A percentile compares a stretch with the other conserved stretches of the same genome.
phyloP scores from a whole-genome alignment of 306 rosid genomes.

The Lablab purpureus region DNA sequence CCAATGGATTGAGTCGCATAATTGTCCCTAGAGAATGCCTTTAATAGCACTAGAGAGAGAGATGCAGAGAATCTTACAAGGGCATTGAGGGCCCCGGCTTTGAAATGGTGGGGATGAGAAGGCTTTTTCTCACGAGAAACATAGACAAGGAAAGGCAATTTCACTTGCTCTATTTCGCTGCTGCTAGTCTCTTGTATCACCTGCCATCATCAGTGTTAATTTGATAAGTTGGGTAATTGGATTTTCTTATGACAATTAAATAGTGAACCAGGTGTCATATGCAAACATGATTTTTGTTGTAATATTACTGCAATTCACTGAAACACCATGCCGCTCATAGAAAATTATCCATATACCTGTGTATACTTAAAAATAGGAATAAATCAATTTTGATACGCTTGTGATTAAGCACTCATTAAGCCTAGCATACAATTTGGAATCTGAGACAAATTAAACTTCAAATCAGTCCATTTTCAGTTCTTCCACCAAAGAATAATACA shows the following conservation, averaged over 20 bases:
- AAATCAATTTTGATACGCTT: neutral
- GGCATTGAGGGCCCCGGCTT: conserved; percentile 74
- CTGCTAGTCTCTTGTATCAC: conserved; percentile 45
- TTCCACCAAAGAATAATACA: neutral
- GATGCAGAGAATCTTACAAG: conserved; percentile 52
- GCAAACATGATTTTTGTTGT: conserved; percentile 4
- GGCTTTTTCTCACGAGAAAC: conserved; percentile 72
- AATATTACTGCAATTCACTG: conserved; percentile 10
- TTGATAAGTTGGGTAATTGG: neutral
- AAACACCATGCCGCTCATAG: neutral
- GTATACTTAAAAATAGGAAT: neutral
- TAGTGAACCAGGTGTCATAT: neutral
- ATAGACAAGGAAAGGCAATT: conserved; percentile 65
- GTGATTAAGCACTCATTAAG: conserved; percentile 1
- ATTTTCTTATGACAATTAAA: neutral
- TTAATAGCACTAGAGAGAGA: conserved; percentile 6
- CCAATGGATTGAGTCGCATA: neutral
- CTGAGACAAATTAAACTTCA: conserved; percentile 4
- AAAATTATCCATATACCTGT: neutral
- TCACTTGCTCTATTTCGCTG: conserved; percentile 38
- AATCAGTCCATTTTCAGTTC: neutral
- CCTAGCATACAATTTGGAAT: conserved; percentile 7
- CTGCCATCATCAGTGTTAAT: conserved; percentile 39
- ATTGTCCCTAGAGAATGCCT: conserved; percentile 8
- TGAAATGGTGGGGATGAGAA: conserved; percentile 63